These are phyloP conservation scores for Argentina anserina DNA, from an alignment of 306 rosid genomes.

Conservation along the genomic window DNA sequence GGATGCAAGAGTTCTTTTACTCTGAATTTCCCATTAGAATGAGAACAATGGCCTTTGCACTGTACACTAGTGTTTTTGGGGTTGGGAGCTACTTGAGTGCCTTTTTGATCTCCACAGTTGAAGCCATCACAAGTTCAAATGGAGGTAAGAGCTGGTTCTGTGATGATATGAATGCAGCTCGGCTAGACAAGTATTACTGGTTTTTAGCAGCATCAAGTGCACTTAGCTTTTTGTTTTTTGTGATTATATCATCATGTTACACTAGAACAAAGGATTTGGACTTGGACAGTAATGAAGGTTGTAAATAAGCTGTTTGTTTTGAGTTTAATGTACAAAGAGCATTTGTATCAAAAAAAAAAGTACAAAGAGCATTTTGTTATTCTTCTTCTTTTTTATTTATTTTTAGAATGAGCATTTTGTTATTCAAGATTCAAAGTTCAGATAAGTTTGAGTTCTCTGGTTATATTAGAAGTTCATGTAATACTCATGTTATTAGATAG, in stretches of 20 bases:
- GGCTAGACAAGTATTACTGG: slow-evolving; percentile 80
- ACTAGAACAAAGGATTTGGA: slow-evolving; percentile 36
- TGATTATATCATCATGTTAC: slow-evolving; percentile 52
- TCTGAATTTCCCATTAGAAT: slow-evolving; percentile 72
- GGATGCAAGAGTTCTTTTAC: slow-evolving; percentile 94
- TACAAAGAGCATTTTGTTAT: background rate
- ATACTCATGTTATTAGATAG: too few species aligned
- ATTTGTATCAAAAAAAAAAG: too few species aligned
- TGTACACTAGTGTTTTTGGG: slow-evolving; percentile 84
- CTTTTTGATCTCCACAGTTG: slow-evolving; percentile 58
- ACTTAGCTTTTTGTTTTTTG: slow-evolving; percentile 52
- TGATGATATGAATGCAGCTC: slow-evolving; percentile 76
- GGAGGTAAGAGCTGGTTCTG: slow-evolving; percentile 74
- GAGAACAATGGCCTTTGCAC: slow-evolving; percentile 83
- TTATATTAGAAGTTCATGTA: too few species aligned
- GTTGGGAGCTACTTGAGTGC: slow-evolving; percentile 94
- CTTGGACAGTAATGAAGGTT: slow-evolving; percentile 25
- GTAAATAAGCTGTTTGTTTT: slow-evolving; percentile 28
- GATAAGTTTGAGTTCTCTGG: too few species aligned
- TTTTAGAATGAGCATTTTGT: background rate
- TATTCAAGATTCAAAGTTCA: background rate
- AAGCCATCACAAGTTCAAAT: slow-evolving; percentile 40
- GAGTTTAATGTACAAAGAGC: background rate
- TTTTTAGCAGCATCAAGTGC: slow-evolving; percentile 52
- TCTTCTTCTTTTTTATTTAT: too few species aligned